Evolutionary conservation across 1,284 basidiomycete species (phyloP), one percentile per base, ranked within the genome.

Genomic region (Irpex rosettiformis): DNA sequence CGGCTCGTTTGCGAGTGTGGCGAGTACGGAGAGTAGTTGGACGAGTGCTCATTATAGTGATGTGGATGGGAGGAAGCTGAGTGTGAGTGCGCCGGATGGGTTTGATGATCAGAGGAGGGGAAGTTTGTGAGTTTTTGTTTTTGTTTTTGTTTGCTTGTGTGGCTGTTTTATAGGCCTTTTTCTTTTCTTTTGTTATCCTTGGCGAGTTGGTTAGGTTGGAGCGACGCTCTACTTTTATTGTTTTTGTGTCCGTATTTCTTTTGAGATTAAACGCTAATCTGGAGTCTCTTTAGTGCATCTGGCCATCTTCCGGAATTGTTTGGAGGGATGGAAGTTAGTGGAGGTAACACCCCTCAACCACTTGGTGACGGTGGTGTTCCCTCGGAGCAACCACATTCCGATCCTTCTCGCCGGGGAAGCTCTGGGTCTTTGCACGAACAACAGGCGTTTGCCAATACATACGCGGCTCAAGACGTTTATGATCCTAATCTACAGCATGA

Each of bases 1-100:
- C 29, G 56, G 52, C 25, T 59, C 55, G 48, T 51, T 60, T 21
- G 55, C 59, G 55, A 61, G 59, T 28, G 54, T 55, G 43, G 55
- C 40, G 16, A 55, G 59, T 27, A 57, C 47, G 7, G 55, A 56
- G 33, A 61, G 30, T 10, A 61, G 59, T 47, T 58, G 52, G 42
- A 45, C 52, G 53, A 61, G 56, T 30, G 55, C 45, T 27, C 27
- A 52, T 37, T 55, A 52, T 40, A 58, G 53, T 24, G 56, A 49
- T 43, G 33, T 48, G 7, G 58, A 40, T 8, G 37, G 40, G 51
- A 58, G 42, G 40, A 25, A 28, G 53, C 3, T 21, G 48, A 59
- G 55, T 29, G 18, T 45, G 42, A 56, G 40, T 18, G 54, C 54
- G 47, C 55, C 33, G 0, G 59, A 60, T 21, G 30, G 42, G 18